Percentiles rank a stretch among this genome's conserved stretches.
These are phyloP conservation scores for Camellia oleifera DNA, from an alignment of 179 eudicot species.

Conservation along the genomic window DNA sequence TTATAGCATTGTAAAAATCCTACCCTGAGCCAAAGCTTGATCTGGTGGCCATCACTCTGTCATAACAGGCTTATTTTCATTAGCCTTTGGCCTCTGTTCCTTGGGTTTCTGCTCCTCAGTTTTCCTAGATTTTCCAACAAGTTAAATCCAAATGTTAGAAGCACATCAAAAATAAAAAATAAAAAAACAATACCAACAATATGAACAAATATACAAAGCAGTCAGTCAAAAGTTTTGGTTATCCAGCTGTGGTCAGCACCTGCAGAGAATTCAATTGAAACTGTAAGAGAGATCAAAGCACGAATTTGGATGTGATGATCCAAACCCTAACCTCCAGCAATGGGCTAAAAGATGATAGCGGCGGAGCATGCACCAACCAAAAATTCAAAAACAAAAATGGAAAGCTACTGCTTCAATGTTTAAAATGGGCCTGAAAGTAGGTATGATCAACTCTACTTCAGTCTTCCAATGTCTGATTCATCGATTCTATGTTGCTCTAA, in stretches of 20 bases:
- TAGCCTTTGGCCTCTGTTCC: slow-evolving; percentile 82
- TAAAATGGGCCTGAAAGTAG: too few species aligned
- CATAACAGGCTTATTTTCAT: slow-evolving; percentile 77
- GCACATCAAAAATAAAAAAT: background rate
- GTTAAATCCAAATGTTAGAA: background rate
- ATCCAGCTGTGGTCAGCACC: background rate
- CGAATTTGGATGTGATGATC: background rate
- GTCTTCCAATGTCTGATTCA: too few species aligned
- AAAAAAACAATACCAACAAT: too few species aligned
- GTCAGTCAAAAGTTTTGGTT: background rate
- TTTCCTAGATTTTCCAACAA: slow-evolving; percentile 48
- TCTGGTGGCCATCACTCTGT: slow-evolving; percentile 16
- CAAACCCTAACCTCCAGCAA: background rate
- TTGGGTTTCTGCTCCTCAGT: slow-evolving; percentile 87
- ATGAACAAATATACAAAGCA: background rate
- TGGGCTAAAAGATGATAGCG: background rate
- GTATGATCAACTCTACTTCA: too few species aligned
- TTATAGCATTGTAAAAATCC: background rate
- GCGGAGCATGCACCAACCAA: background rate
- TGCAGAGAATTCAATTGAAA: background rate
- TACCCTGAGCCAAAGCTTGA: slow-evolving; percentile 3
- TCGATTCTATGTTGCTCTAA: too few species aligned
- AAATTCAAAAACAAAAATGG: background rate
- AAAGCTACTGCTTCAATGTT: too few species aligned
- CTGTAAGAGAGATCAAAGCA: background rate